Base-by-base conservation (phyloP, 176 grass and related monocot species). In the Zizania latifolia region DNA sequence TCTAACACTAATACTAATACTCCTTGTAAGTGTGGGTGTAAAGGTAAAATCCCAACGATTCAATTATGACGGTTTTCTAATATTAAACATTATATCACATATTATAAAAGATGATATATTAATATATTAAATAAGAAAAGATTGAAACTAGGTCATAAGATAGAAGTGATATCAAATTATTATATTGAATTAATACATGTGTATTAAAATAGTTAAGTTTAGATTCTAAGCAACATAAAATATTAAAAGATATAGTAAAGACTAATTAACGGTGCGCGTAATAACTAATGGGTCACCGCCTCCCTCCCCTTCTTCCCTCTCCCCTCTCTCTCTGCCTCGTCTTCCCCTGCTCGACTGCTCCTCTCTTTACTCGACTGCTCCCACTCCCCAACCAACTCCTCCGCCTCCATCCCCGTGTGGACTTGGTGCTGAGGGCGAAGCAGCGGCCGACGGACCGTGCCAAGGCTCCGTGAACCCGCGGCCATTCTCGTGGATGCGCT, bases 321-420 rank as follows among this genome's bases (percentile, higher is more conserved):
- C n/a, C n/a, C 19, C 6, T 36, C 34, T 43, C 2, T 43, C 12
- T 53, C 82, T 72, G 19, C 11, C 43, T 71, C 33, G 44, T 1
- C 44, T 39, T 36, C 71, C 36, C 6, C 63, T 70, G 23, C 75
- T 70, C 56, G 19, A n/a, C 44, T 64, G 9, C 67, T 34, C 33
- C 57, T 55, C 70, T 62, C 81, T 71, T 41, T 84, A 62, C 81
- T 89, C 68, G 82, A 77, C 62, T 78, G 61, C 73, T 68, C 80
- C 58, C 80, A 37, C 59, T 61, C 31, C 30, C 84, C 81, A 79
- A 70, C 76, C 40, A 68, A 71, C 57, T 74, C 61, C 75, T 58
- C 51, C 54, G 14, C 38, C 45, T 60, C 14, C 74, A 4, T 13
- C 68, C 23, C 60, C 68, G 73, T 21, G 75, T 22, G n/a, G n/a